Conservation (phyloP, 2,329 filamentous ascomycete genomes). For the Furcasterigmium sp. region DNA sequence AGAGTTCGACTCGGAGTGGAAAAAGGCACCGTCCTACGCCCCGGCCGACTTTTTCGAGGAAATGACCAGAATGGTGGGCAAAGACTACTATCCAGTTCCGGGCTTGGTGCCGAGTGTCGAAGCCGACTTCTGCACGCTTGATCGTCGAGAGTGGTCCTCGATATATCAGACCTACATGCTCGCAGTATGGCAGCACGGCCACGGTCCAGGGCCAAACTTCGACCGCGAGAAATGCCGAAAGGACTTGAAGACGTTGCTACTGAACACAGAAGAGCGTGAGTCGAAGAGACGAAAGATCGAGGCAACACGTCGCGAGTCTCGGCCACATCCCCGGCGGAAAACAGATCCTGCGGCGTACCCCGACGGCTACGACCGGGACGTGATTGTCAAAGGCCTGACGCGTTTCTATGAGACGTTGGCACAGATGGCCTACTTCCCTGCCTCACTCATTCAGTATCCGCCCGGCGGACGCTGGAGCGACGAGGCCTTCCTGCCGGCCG, state of each 20-base stretch:
- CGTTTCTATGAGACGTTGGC: constrained; percentile 1
- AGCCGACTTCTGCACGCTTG: constrained; percentile 2
- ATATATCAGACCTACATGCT: constrained; percentile 4
- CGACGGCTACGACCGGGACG: background rate
- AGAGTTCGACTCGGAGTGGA: constrained; percentile 1
- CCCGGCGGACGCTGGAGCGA: constrained; percentile 1
- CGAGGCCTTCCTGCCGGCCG: background rate
- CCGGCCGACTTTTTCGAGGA: background rate
- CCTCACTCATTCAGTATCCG: constrained; percentile 3
- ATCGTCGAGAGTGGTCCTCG: background rate
- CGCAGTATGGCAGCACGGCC: constrained; percentile 1
- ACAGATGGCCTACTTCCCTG: constrained; percentile 3
- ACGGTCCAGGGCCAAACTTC: background rate
- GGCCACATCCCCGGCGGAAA: background rate
- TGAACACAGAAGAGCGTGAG: background rate
- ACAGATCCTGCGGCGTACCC: background rate
- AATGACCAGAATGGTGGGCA: background rate
- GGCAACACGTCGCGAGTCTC: background rate
- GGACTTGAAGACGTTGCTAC: background rate
- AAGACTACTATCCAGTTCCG: constrained; percentile 3
- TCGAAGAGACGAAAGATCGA: background rate
- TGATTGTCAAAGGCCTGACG: background rate
- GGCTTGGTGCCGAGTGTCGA: background rate
- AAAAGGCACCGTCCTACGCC: background rate
- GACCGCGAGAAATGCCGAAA: constrained; percentile 1